Base-by-base conservation (phyloP, 2,329 filamentous ascomycete genomes). In the Fusarium napiforme region DNA sequence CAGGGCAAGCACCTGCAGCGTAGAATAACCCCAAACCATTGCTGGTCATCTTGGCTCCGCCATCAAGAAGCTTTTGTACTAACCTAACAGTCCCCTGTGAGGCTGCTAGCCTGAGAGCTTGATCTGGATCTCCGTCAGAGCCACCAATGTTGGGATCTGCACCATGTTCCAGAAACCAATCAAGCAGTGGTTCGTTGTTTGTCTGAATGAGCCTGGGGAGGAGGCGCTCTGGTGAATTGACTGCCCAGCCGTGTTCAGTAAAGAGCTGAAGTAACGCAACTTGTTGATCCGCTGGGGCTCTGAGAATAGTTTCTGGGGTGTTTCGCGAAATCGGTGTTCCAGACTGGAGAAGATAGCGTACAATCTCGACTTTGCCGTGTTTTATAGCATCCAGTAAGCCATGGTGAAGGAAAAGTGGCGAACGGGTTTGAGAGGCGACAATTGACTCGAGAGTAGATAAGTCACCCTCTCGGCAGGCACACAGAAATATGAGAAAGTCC, bases 111-210 rank as follows among this genome's bases (percentile, higher is more conserved):
- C 73, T 66, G 2, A 77, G 74, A 0, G 72, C 57, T 7, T 32
- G 23, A 43, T 52, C 60, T 0, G 72, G 74, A 10, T 67, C 32
- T 7, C 30, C 39, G 5, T 73, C 64, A 3, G 74, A 47, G 18
- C 19, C 60, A n/a, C 71, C 71, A 6, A 77, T 30, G 28, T 77
- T 76, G 5, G 75, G 73, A 34, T 77, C 53, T 23, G 73, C 71
- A 3, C 66, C 69, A 8, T 73, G 64, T 9, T 58, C 47, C 3
- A 77, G 64, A 23, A 77, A 77, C 75, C 75, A 77, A 21, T 66
- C 37, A 6, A 77, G 55, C 2, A 77, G 53, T 7, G 15, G 5
- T 26, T 45, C 56, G 4, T 75, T 57, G 4, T 61, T 43, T 11
- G 15, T 15, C 10, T 19, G 19, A 14, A 77, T 53, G 9, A 75